phyloP scores from a whole-genome alignment of 2,329 filamentous ascomycete species.

The Colletotrichum costaricense region DNA sequence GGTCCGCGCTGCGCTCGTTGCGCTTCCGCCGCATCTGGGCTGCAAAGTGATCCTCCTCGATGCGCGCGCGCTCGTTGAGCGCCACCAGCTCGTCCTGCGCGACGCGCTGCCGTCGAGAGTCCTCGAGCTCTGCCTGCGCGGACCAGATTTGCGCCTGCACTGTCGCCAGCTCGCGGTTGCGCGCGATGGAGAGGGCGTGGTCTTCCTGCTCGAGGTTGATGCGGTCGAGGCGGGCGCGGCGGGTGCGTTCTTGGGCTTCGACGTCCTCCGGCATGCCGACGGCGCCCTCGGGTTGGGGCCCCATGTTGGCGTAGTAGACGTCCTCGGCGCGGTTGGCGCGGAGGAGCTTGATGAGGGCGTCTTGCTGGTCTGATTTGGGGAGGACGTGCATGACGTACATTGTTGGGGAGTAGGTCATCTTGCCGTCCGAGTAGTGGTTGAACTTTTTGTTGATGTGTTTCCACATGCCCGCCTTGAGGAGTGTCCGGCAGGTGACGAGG shows the following conservation, averaged over 20 bases:
- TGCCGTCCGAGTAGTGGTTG: conserved; percentile 64
- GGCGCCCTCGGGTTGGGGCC: conserved; percentile 64
- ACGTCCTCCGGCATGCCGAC: conserved; percentile 64
- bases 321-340: conserved; percentile 63
- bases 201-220: conserved; percentile 60
- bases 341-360: conserved; percentile 59
- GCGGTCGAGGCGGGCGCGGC: conserved; percentile 58
- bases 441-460: conserved; percentile 71
- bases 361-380: conserved; percentile 49
- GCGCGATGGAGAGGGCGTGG: conserved; percentile 58
- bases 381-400: conserved; percentile 68
- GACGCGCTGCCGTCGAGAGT: conserved; percentile 58
- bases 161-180: conserved; percentile 62
- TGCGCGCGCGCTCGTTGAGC: conserved; percentile 56
- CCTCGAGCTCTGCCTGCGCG: conserved; percentile 62
- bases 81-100: conserved; percentile 58
- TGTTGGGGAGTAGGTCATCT: conserved; percentile 71
- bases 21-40: conserved; percentile 49
- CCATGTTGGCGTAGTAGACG: conserved; percentile 64
- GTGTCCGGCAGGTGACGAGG: conserved; percentile 63
- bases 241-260: conserved; percentile 60
- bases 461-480: conserved; percentile 74
- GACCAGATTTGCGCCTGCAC: conserved; percentile 63
- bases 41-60: conserved; percentile 58
- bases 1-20: conserved; percentile 47